phyloP scores from a whole-genome alignment of 2,329 filamentous ascomycete species.

The Aspergillus niger region DNA sequence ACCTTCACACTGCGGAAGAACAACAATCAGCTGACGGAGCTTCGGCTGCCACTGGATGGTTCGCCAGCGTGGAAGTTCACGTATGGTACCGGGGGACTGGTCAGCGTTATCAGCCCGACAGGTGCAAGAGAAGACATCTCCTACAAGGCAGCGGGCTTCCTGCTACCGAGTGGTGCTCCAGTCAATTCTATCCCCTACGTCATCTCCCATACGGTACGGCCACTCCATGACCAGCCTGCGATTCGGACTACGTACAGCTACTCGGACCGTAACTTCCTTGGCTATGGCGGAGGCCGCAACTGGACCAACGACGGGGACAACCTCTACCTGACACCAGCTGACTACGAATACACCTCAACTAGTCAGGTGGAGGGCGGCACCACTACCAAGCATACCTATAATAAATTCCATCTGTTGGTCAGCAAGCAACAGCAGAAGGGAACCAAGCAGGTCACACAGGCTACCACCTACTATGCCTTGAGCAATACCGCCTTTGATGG shows the following conservation, averaged over 20 bases:
- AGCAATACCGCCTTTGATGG: neutral
- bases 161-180: neutral
- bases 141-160: conserved; percentile 1
- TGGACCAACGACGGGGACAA: conserved; percentile 7
- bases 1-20: conserved; percentile 1
- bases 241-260: conserved; percentile 7
- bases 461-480: neutral
- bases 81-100: neutral
- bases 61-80: neutral
- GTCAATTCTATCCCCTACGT: conserved; percentile 1
- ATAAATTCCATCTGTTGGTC: conserved; percentile 10
- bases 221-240: neutral
- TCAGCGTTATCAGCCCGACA: conserved; percentile 5
- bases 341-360: conserved; percentile 6
- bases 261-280: conserved; percentile 11
- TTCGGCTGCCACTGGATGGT: neutral
- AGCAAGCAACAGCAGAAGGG: neutral
- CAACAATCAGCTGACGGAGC: neutral
- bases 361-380: conserved; percentile 1
- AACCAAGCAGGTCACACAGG: conserved; percentile 1
- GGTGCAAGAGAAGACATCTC: neutral
- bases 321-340: neutral
- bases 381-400: conserved; percentile 5
- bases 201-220: neutral
- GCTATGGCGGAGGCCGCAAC: conserved; percentile 1